Evolutionary conservation across 768 basidiomycete genomes (phyloP).

Genomic region (Kwoniella pini): DNA sequence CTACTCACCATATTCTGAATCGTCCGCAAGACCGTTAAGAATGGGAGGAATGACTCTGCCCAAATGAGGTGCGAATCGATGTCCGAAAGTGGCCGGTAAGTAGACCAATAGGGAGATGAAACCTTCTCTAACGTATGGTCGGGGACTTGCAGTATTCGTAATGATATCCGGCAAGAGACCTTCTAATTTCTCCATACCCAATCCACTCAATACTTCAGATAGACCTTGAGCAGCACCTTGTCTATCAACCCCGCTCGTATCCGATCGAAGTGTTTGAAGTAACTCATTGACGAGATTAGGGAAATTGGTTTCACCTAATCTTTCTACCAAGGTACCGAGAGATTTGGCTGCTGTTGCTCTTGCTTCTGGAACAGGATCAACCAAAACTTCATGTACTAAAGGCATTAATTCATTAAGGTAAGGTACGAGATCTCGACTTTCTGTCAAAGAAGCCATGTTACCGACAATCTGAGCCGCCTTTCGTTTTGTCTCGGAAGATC

Average conservation of each 20-base stretch:
- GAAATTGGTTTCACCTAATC: constrained; percentile 90
- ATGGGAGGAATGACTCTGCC: constrained; percentile 93
- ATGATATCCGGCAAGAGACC: constrained; percentile 89
- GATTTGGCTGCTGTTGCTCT: constrained; percentile 96
- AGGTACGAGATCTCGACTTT: constrained; percentile 76
- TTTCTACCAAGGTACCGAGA: constrained; percentile 92
- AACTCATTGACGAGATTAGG: constrained; percentile 91
- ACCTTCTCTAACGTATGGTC: constrained; percentile 90
- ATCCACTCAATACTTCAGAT: constrained; percentile 87
- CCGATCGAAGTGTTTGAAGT: constrained; percentile 81
- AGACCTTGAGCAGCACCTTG: constrained; percentile 98
- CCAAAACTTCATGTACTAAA: constrained; percentile 84
- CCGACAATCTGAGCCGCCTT: constrained; percentile 96
- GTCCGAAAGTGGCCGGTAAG: constrained; percentile 92
- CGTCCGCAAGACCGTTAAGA: constrained; percentile 83
- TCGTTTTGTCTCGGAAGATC: constrained; percentile 90
- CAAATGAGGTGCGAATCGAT: constrained; percentile 92
- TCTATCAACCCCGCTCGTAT: constrained; percentile 91
- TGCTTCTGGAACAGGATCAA: constrained; percentile 97
- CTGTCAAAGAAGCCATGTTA: constrained; percentile 65
- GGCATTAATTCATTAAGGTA: constrained; percentile 88
- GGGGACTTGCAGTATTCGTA: constrained; percentile 81
- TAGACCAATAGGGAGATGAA: constrained; percentile 98
- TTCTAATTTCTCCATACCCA: constrained; percentile 97
- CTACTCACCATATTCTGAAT: constrained; percentile 70